A percentile compares a stretch with the other conserved stretches of the same genome.
Evolutionary conservation across 768 basidiomycete genomes (phyloP).

Genomic region (Filobasidium wieringae): DNA sequence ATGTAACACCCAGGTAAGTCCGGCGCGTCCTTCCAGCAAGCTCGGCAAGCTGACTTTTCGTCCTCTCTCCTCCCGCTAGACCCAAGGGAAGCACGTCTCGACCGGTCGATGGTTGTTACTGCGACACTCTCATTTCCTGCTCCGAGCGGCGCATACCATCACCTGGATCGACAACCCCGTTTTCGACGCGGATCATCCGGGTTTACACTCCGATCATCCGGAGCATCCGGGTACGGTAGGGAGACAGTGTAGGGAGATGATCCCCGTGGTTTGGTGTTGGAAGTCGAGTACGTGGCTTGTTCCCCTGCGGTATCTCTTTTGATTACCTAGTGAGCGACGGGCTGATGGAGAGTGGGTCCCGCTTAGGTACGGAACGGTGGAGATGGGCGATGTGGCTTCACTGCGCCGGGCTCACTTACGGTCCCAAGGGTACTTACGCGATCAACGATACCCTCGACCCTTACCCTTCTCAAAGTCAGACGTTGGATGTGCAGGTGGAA

Average conservation of each 20-base stretch:
- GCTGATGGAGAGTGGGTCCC: too few relatives aligned
- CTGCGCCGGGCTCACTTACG: neutral
- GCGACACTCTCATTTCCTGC: constrained; percentile 8
- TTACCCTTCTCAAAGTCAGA: too few relatives aligned
- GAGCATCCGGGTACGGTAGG: neutral
- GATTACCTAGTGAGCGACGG: too few relatives aligned
- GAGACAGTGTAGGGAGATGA: neutral
- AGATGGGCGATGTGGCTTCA: neutral
- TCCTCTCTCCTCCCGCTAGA: neutral
- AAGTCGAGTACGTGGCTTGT: too few relatives aligned
- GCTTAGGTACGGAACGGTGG: neutral
- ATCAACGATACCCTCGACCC: too few relatives aligned
- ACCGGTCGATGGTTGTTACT: constrained; percentile 14
- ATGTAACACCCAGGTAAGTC: constrained; percentile 14
- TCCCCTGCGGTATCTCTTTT: too few relatives aligned
- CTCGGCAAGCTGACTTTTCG: neutral
- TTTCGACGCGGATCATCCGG: neutral
- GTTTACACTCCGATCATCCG: neutral
- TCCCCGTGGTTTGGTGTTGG: neutral
- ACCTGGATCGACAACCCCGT: constrained; percentile 10
- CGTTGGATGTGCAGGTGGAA: neutral
- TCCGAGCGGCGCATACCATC: constrained; percentile 11
- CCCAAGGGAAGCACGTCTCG: constrained; percentile 3
- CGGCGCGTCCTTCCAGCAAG: too few relatives aligned
- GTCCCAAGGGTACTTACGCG: too few relatives aligned